Evolutionary conservation across 2,329 filamentous ascomycete genomes (phyloP).

Genomic region (Stagonosporopsis tanaceti): DNA sequence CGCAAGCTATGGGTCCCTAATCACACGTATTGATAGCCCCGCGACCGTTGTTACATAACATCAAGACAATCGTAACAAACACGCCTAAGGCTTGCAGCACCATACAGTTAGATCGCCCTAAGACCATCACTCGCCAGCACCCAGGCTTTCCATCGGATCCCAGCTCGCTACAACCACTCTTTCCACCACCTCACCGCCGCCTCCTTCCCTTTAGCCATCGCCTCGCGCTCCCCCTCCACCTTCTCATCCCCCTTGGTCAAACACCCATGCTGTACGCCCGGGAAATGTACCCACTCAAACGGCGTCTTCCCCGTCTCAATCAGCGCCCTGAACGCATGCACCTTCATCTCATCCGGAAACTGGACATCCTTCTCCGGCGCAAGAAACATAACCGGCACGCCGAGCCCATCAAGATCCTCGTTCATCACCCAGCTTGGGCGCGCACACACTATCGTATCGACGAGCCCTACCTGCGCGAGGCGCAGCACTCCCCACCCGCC

Average conservation of each 20-base stretch:
- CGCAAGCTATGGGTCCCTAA: too few relatives aligned
- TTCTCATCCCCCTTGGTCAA: constrained; percentile 28
- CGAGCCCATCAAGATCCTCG: constrained; percentile 29
- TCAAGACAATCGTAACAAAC: neutral
- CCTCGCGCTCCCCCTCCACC: constrained; percentile 27
- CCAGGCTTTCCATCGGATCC: neutral
- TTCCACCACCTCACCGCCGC: constrained; percentile 21
- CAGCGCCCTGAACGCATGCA: constrained; percentile 28
- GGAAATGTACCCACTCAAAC: constrained; percentile 37
- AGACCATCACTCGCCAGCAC: neutral
- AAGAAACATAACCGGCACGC: constrained; percentile 30
- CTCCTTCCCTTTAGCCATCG: constrained; percentile 31
- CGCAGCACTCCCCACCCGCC: constrained; percentile 46
- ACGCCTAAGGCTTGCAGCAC: too few relatives aligned
- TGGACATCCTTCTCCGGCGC: constrained; percentile 29
- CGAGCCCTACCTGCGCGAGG: constrained; percentile 26
- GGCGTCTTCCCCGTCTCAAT: constrained; percentile 22
- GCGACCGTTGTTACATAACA: neutral
- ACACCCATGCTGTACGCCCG: constrained; percentile 34
- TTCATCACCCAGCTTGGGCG: constrained; percentile 29
- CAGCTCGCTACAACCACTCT: constrained; percentile 14
- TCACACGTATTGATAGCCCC: too few relatives aligned
- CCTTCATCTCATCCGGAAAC: constrained; percentile 37
- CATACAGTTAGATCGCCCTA: neutral
- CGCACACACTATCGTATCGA: constrained; percentile 34